These are phyloP conservation scores for Skeletonema menzelii DNA, from an alignment of 108 stramenopile genomes.

Conservation along the genomic window DNA sequence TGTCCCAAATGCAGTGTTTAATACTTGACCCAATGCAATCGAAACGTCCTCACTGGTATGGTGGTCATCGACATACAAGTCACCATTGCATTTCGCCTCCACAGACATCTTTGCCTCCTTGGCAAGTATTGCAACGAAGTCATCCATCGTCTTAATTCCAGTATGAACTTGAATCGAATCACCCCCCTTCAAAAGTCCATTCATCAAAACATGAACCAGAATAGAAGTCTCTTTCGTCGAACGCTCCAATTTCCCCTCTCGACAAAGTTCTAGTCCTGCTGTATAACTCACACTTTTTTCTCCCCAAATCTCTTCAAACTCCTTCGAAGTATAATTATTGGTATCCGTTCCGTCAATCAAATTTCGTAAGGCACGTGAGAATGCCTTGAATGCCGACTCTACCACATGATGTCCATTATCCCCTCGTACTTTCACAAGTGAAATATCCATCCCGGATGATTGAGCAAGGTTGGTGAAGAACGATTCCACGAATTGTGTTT, in stretches of 20 bases:
- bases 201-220: slow-evolving; percentile 51
- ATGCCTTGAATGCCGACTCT: slow-evolving; percentile 87
- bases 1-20: slow-evolving; percentile 81
- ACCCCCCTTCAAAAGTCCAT: slow-evolving; percentile 38
- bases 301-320: slow-evolving; percentile 50
- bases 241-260: slow-evolving; percentile 58
- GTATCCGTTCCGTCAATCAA: slow-evolving; percentile 67
- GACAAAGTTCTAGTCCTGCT: slow-evolving; percentile 47
- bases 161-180: slow-evolving; percentile 57
- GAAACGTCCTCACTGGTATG: slow-evolving; percentile 96
- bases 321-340: slow-evolving; percentile 17
- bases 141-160: slow-evolving; percentile 85
- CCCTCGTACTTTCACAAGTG: slow-evolving; percentile 68
- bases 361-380: slow-evolving; percentile 74
- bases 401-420: slow-evolving; percentile 84
- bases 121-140: slow-evolving; percentile 71
- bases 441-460: slow-evolving; percentile 52
- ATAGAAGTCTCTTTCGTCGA: slow-evolving; percentile 88
- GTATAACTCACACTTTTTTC: slow-evolving; percentile 40
- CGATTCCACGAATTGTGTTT: slow-evolving; percentile 48
- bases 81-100: slow-evolving; percentile 76
- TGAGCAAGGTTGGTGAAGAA: slow-evolving; percentile 63
- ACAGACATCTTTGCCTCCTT: slow-evolving; percentile 72
- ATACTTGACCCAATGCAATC: slow-evolving; percentile 90
- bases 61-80: slow-evolving; percentile 96